phyloP scores from a whole-genome alignment of 306 rosid genomes.

The Quercus rubra region DNA sequence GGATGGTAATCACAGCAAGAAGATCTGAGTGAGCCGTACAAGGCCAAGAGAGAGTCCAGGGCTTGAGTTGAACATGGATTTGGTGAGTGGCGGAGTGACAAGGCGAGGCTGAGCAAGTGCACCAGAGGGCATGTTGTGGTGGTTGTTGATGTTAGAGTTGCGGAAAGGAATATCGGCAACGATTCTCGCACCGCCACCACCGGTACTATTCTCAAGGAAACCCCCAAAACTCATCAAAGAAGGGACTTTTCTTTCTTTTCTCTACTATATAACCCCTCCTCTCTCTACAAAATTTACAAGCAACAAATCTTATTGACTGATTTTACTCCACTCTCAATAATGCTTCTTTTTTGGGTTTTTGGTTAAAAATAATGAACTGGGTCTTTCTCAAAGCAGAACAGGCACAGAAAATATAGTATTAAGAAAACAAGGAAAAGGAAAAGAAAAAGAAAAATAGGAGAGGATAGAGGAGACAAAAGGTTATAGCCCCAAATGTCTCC shows the following conservation, averaged over 20 bases:
- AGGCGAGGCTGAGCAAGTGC: conserved; percentile 73
- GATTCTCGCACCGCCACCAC: conserved; percentile 64
- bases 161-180: conserved; percentile 57
- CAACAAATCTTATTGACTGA: conserved; percentile 1
- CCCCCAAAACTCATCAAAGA: conserved; percentile 98
- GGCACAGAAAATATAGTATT: background rate
- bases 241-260: conserved; percentile 1
- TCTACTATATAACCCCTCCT: background rate
- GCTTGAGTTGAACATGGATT: conserved; percentile 82
- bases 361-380: conserved; percentile 14
- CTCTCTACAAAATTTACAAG: background rate
- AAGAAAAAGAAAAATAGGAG: conserved; percentile 22
- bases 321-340: conserved; percentile 8
- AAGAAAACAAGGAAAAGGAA: conserved; percentile 7
- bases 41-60: conserved; percentile 91
- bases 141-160: conserved; percentile 19
- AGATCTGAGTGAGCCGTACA: conserved; percentile 34
- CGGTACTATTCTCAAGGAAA: conserved; percentile 63
- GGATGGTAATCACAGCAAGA: background rate
- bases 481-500: conserved; percentile 54
- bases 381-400: conserved; percentile 2
- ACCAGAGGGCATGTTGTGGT: conserved; percentile 61
- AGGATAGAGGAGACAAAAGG: conserved; percentile 59
- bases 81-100: conserved; percentile 68
- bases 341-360: too few species aligned